Base-by-base conservation (phyloP, 176 grass and related monocot genomes). In the Triticum monococcum region DNA sequence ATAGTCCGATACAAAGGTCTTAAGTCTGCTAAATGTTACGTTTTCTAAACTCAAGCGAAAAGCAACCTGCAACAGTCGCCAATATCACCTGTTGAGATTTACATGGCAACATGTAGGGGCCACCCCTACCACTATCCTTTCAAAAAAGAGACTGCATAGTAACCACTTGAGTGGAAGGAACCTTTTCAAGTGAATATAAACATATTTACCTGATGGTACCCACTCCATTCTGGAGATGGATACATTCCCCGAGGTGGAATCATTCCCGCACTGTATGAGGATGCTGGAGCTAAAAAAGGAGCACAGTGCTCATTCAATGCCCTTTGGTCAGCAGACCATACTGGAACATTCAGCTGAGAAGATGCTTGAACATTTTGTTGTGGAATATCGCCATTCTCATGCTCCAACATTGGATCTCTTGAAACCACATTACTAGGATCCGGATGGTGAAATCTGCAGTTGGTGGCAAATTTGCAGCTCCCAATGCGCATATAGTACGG, bases 401-500 rank as follows among this genome's bases (percentile, higher is more conserved):
- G 87, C 66, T 78, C 83, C 65, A 82, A 85, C 62, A 75, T 46
- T 79, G 86, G 77, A 89, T 91, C 79, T 79, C 83, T 86, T 86
- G 64, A 82, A 81, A 35, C 26, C 4, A 48, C 86, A 17, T 85
- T 95, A 33, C 85, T 87, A 74, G 97, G 97, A 89, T 99, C 92
- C 84, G 97, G 97, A 84, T 99, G 97, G 67, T 99, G 89, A 82
- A 91, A 96, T 78, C 78, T 94, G 89, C 97, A 99, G 83, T 91
- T 91, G 48, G 85, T 91, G 10, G 97, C 79, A 84, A 88, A 94
- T 84, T 96, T 99, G 87, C 97, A 99, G 84, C 90, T 96, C 57
- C 92, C 94, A 69, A 84, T 99, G 30, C 94, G 90, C 97, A 99
- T 99, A 84, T 99, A 99, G 79, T 91, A 96, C 11, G 89, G 92